These are phyloP conservation scores for Mallotus japonicus DNA, from an alignment of 441 rosid genomes.

Conservation along the genomic window DNA sequence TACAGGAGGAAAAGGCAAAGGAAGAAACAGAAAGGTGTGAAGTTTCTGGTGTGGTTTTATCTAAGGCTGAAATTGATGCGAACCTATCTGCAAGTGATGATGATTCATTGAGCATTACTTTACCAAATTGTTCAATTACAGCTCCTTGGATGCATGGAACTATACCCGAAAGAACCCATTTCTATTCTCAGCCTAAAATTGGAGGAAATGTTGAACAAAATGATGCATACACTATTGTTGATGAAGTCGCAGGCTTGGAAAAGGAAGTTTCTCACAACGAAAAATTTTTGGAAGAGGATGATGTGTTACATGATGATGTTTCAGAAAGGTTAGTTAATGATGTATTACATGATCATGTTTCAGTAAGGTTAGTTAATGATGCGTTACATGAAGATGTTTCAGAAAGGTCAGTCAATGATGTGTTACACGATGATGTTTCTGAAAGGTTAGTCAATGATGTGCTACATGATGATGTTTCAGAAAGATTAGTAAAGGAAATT, in stretches of 20 bases:
- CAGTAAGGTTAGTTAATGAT: constrained; percentile 12
- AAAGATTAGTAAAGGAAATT: constrained; percentile 16
- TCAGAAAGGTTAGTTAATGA: constrained; percentile 12
- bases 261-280: constrained; percentile 10
- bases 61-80: constrained; percentile 24
- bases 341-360: neutral
- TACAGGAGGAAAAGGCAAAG: constrained; percentile 21
- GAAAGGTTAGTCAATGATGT: constrained; percentile 18
- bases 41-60: constrained; percentile 23
- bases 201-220: constrained; percentile 6
- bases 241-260: constrained; percentile 15
- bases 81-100: constrained; percentile 24
- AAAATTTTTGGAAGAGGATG: neutral
- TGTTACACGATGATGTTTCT: neutral
- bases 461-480: neutral
- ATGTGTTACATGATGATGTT: neutral
- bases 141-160: constrained; percentile 69
- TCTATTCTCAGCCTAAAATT: constrained; percentile 23
- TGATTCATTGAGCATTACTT: constrained; percentile 32
- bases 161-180: constrained; percentile 19
- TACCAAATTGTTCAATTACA: constrained; percentile 34
- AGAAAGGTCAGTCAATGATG: neutral
- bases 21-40: constrained; percentile 18
- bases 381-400: neutral
- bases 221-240: constrained; percentile 16